These are phyloP conservation scores for Hypomontagnella monticulosa DNA, from an alignment of 495 filamentous ascomycete genomes.

Conservation along the genomic window DNA sequence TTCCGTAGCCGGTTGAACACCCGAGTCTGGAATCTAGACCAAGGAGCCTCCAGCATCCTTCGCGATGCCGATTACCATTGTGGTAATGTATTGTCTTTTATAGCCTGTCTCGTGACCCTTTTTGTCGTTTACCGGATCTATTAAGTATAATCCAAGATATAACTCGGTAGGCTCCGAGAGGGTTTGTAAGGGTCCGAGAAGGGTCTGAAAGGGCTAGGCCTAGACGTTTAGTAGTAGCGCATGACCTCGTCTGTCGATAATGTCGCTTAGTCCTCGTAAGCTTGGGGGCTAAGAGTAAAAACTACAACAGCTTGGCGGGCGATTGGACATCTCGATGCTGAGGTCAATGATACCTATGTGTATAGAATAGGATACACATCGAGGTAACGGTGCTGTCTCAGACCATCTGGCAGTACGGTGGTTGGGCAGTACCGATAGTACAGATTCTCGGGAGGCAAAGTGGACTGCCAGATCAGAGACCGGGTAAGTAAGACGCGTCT, in stretches of 20 bases:
- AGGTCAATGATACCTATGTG: constrained; percentile 4
- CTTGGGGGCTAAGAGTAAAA: constrained; percentile 1
- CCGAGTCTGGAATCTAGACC: constrained; percentile 33
- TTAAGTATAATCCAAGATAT: constrained; percentile 26
- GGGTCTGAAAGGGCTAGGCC: constrained; percentile 1
- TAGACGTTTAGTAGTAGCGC: neutral
- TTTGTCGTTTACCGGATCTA: constrained; percentile 3
- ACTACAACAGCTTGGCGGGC: constrained; percentile 12
- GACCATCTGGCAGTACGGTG: constrained; percentile 24
- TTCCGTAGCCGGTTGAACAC: constrained; percentile 23
- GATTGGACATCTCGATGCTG: constrained; percentile 4
- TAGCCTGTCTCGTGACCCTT: constrained; percentile 12
- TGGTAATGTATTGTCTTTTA: constrained; percentile 9
- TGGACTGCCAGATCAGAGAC: constrained; percentile 40
- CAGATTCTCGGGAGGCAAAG: constrained; percentile 42
- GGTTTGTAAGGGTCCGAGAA: neutral
- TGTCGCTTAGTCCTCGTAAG: constrained; percentile 5
- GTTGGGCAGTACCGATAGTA: constrained; percentile 6
- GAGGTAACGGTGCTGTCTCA: constrained; percentile 38
- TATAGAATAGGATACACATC: constrained; percentile 17
- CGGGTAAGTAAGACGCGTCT: constrained; percentile 35
- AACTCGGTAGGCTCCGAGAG: constrained; percentile 29
- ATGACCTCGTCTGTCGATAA: constrained; percentile 3
- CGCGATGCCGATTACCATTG: constrained; percentile 10
- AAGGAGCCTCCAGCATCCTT: constrained; percentile 9